A percentile compares a stretch with the other conserved stretches of the same genome.
These are phyloP conservation scores for Mortierella sp. DNA, from an alignment of 371 early-diverging fungal genomes.

Conservation along the genomic window DNA sequence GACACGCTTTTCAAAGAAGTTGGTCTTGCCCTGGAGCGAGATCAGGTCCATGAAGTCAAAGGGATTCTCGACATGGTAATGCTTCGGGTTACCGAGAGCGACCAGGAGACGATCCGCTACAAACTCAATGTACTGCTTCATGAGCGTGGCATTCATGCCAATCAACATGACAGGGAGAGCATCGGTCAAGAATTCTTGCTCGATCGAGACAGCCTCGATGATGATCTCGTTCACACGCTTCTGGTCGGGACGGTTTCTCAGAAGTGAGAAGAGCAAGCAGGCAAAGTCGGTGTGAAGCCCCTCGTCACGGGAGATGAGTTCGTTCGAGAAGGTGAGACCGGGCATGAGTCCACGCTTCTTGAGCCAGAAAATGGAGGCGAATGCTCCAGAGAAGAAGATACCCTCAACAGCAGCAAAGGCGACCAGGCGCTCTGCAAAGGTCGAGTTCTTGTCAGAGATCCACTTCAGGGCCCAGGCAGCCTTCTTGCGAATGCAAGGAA, in stretches of 20 bases:
- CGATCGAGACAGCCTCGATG: slow-evolving; percentile 94
- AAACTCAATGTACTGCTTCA: slow-evolving; percentile 99
- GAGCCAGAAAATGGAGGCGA: slow-evolving; percentile 99
- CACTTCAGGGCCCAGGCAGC: slow-evolving; percentile 99
- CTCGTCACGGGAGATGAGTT: slow-evolving; percentile 99
- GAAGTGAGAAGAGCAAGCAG: slow-evolving; percentile 94
- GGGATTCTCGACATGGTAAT: slow-evolving; percentile 95
- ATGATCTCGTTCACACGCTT: slow-evolving; percentile 87
- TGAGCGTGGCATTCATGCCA: slow-evolving; percentile 98
- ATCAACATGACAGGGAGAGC: slow-evolving; percentile 96
- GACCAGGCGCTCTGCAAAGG: slow-evolving; percentile 96
- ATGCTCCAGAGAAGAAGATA: slow-evolving; percentile 99
- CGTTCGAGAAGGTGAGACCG: slow-evolving; percentile 99
- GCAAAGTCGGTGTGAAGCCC: slow-evolving; percentile 99
- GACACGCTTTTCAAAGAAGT: slow-evolving; percentile 99
- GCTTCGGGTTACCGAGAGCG: slow-evolving; percentile 91
- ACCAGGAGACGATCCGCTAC: slow-evolving; percentile 98
- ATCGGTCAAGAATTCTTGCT: slow-evolving; percentile 97
- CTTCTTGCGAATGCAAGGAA: slow-evolving; percentile 97
- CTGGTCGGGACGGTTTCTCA: slow-evolving; percentile 82
- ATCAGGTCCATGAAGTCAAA: slow-evolving; percentile 99
- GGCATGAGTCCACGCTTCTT: slow-evolving; percentile 99
- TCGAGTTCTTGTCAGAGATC: slow-evolving; percentile 88
- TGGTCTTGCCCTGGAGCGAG: slow-evolving; percentile 99
- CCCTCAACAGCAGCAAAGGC: slow-evolving; percentile 99